Percentiles rank a stretch among this genome's conserved stretches.
Evolutionary conservation across 2,329 filamentous ascomycete species (phyloP).

Genomic region (Arthroderma sp.): DNA sequence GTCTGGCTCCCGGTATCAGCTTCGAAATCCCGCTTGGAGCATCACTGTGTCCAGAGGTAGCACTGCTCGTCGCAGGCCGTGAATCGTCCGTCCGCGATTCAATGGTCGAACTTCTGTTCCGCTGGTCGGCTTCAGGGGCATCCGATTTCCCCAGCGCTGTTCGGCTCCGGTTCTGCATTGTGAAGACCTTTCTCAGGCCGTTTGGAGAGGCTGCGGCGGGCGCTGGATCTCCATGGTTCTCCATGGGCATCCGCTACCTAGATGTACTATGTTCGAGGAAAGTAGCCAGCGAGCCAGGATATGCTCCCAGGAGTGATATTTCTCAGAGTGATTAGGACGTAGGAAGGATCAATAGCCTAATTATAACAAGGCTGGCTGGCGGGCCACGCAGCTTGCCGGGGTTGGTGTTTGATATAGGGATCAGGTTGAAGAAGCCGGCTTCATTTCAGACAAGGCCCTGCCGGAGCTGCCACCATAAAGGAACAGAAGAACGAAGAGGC

Average conservation of each 20-base stretch:
- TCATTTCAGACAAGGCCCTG: background rate
- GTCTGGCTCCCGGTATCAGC: slow-evolving; percentile 32
- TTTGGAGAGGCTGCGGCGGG: slow-evolving; percentile 21
- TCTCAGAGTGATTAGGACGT: no score
- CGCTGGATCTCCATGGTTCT: slow-evolving; percentile 19
- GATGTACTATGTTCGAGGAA: background rate
- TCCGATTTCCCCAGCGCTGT: slow-evolving; percentile 28
- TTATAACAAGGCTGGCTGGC: background rate
- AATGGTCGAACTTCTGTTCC: slow-evolving; percentile 27
- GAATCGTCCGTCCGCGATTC: slow-evolving; percentile 22
- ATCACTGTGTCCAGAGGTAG: slow-evolving; percentile 20
- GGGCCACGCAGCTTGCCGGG: background rate
- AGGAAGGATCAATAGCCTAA: background rate
- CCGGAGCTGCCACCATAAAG: no score
- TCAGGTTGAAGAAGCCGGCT: background rate
- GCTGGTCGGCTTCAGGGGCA: slow-evolving; percentile 19
- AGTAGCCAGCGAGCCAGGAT: no score
- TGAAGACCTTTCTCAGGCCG: slow-evolving; percentile 28
- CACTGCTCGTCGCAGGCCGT: slow-evolving; percentile 30
- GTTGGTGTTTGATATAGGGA: background rate
- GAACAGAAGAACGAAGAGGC: no score
- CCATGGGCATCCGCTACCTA: slow-evolving; percentile 22
- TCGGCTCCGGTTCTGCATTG: slow-evolving; percentile 27
- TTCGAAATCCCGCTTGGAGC: slow-evolving; percentile 40
- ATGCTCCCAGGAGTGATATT: no score